These are phyloP conservation scores for Pseudogymnoascus sp. DNA, from an alignment of 2,329 filamentous ascomycete species.

Conservation along the genomic window DNA sequence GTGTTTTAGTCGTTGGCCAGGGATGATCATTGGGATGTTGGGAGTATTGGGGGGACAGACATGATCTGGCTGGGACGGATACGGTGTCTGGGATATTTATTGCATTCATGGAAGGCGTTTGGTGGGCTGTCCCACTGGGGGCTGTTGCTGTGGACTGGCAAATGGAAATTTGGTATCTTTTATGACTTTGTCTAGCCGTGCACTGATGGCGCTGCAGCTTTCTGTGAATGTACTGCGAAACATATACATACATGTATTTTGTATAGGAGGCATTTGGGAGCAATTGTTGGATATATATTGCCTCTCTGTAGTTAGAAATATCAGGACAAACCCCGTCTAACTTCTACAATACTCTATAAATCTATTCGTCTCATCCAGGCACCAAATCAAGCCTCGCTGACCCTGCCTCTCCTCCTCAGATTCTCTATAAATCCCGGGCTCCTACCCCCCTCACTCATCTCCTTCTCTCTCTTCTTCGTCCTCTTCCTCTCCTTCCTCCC, in stretches of 20 bases:
- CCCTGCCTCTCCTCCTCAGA: not conserved
- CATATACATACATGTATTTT: not conserved
- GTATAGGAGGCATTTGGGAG: not conserved
- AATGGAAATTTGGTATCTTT: slow-evolving; percentile 1
- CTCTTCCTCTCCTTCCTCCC: not conserved
- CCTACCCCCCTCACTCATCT: not conserved
- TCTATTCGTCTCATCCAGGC: not conserved
- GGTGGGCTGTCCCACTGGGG: not conserved
- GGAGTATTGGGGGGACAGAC: not conserved
- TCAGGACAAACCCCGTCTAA: not conserved
- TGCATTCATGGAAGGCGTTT: not conserved
- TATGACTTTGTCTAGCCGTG: not conserved
- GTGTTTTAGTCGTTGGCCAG: not conserved
- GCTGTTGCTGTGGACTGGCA: not conserved
- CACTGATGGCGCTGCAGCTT: not conserved
- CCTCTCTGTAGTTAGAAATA: not conserved
- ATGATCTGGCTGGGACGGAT: slow-evolving; percentile 3
- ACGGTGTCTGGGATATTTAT: not conserved
- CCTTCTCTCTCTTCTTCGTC: not conserved
- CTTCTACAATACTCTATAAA: not conserved
- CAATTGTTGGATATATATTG: slow-evolving; percentile 3
- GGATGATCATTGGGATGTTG: not conserved
- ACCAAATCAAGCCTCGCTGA: not conserved
- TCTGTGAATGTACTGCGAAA: not conserved
- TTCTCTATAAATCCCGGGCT: not conserved